Percentiles rank a stretch among this genome's conserved stretches.
phyloP scores from a whole-genome alignment of 202 grass and related monocot species.

The Eragrostis tef region DNA sequence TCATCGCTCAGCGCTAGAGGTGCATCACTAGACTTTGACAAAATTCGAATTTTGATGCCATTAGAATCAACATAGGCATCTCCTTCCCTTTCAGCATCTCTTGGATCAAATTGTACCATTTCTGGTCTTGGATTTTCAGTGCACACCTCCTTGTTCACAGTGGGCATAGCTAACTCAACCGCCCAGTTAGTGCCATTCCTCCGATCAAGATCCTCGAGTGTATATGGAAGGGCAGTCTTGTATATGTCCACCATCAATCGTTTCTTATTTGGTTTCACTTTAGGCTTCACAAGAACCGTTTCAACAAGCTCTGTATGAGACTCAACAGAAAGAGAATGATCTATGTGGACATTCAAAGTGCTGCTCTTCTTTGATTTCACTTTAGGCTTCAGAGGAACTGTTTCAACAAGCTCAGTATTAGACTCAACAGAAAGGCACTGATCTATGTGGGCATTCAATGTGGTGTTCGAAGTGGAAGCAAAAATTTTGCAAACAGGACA shows the following conservation, averaged over 20 bases:
- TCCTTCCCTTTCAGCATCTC: slow-evolving; percentile 60
- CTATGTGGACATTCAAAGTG: slow-evolving; percentile 87
- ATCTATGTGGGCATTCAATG: slow-evolving; percentile 96
- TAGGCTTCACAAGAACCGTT: slow-evolving; percentile 57
- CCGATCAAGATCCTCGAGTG: slow-evolving; percentile 91
- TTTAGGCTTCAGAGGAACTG: slow-evolving; percentile 52
- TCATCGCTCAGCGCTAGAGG: slow-evolving; percentile 39
- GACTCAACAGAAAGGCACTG: slow-evolving; percentile 80
- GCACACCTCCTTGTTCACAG: slow-evolving; percentile 43
- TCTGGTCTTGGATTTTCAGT: slow-evolving; percentile 52
- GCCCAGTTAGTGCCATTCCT: slow-evolving; percentile 96
- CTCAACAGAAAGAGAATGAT: slow-evolving; percentile 74
- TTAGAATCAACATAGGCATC: slow-evolving; percentile 97
- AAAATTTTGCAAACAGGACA: slow-evolving; percentile 96
- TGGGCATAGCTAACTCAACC: slow-evolving; percentile 46
- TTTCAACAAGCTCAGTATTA: slow-evolving; percentile 57
- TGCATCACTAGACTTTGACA: slow-evolving; percentile 65
- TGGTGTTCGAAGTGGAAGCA: slow-evolving; percentile 93
- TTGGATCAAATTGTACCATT: slow-evolving; percentile 46
- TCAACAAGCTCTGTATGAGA: slow-evolving; percentile 63
- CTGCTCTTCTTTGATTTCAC: slow-evolving; percentile 47
- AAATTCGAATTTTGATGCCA: slow-evolving; percentile 84
- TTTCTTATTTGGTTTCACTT: slow-evolving; percentile 90
- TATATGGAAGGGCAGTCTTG: slow-evolving; percentile 61
- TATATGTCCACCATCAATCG: slow-evolving; percentile 89